phyloP scores from a whole-genome alignment of 495 filamentous ascomycete species.

The Xylaria venustula region DNA sequence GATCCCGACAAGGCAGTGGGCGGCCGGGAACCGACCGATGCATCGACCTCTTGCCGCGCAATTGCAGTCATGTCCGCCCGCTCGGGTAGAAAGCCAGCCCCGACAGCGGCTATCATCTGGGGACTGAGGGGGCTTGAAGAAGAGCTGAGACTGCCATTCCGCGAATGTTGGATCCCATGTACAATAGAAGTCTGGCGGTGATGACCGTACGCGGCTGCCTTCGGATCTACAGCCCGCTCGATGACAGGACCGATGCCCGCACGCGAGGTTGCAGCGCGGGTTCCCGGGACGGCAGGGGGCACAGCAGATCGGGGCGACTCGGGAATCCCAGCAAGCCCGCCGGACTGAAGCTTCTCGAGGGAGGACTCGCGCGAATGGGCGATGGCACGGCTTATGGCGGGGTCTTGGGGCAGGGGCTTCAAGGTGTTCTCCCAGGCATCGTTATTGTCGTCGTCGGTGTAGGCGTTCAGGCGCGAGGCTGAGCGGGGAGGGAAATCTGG shows the following conservation, averaged over 20 bases:
- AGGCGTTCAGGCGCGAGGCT: conserved; percentile 41
- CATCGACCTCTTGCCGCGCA: conserved; percentile 41
- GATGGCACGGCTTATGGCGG: conserved; percentile 31
- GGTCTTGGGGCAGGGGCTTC: conserved; percentile 36
- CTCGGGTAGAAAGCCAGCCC: conserved; percentile 44
- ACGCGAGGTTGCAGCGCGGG: conserved; percentile 37
- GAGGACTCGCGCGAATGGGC: conserved; percentile 51
- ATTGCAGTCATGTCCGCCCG: conserved; percentile 42
- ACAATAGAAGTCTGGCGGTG: conserved; percentile 94
- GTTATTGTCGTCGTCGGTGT: conserved; percentile 42
- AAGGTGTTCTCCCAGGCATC: conserved; percentile 45
- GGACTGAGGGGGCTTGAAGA: conserved; percentile 79
- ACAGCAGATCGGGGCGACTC: conserved; percentile 30
- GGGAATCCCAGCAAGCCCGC: conserved; percentile 41
- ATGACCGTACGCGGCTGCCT: conserved; percentile 68
- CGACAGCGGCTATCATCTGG: conserved; percentile 73
- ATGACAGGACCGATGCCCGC: conserved; percentile 53
- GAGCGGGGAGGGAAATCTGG: conserved; percentile 43
- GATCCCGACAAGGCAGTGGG: conserved; percentile 44
- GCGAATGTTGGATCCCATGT: conserved; percentile 88
- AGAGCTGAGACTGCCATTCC: conserved; percentile 69
- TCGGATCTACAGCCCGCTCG: conserved; percentile 59
- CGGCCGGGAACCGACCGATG: conserved; percentile 33
- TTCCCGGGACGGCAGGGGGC: conserved; percentile 25
- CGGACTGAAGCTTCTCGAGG: conserved; percentile 52